Conservation (phyloP, 306 rosid genomes). For the Vigna radiata region DNA sequence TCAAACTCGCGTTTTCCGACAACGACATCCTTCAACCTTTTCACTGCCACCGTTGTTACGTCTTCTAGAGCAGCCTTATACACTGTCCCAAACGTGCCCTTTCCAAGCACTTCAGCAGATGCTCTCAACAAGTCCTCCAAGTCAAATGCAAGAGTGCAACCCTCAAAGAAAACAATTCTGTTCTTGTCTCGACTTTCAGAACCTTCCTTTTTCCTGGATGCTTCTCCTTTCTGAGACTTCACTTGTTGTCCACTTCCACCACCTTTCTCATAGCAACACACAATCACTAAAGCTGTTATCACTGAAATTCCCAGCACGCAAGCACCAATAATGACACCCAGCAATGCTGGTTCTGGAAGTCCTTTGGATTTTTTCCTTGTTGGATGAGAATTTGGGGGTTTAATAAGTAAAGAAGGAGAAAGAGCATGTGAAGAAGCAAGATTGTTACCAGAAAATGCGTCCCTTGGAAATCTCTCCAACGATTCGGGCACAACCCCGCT, state of each 20-base stretch:
- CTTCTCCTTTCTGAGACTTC: conserved; percentile 58
- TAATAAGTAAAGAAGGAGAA: conserved; percentile 52
- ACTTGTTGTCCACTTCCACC: conserved; percentile 32
- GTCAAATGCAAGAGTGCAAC: conserved; percentile 72
- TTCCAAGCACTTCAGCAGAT: conserved; percentile 94
- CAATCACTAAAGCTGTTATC: conserved; percentile 53
- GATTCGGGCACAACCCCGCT: conserved; percentile 70
- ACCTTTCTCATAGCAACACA: conserved; percentile 49
- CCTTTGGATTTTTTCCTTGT: conserved; percentile 47
- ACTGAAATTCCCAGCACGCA: conserved; percentile 57
- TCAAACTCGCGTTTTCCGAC: conserved; percentile 82
- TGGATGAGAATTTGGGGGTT: conserved; percentile 48
- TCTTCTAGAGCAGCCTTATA: conserved; percentile 93
- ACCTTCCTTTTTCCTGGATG: conserved; percentile 48
- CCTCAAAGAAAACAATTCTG: conserved; percentile 74
- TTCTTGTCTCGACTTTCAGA: conserved; percentile 55
- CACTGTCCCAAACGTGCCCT: conserved; percentile 81
- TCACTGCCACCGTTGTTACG: conserved; percentile 71
- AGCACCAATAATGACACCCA: conserved; percentile 70
- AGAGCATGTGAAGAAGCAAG: conserved; percentile 49
- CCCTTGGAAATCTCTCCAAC: conserved; percentile 69
- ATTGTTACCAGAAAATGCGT: conserved; percentile 70
- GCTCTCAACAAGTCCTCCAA: conserved; percentile 91
- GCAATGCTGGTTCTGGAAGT: conserved; percentile 59
- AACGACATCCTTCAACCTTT: conserved; percentile 80